Evolutionary conservation across 2,329 filamentous ascomycete genomes (phyloP).

Genomic region (Hyphodiscus sp.): DNA sequence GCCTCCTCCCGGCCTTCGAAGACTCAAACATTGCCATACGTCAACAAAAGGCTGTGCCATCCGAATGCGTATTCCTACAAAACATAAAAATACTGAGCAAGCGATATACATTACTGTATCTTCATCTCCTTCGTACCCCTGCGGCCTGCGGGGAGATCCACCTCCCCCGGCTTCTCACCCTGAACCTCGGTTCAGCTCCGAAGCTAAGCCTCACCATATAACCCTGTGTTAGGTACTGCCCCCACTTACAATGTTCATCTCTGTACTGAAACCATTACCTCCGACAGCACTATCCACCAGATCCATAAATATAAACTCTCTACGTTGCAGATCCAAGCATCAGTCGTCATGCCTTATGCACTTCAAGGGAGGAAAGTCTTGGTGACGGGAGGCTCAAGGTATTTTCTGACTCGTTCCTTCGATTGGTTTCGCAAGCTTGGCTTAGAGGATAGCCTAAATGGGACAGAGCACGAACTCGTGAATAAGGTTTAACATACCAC

Average conservation of each 20-base stretch:
- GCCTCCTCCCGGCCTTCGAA: background rate
- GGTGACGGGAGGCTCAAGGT: slow-evolving; percentile 59
- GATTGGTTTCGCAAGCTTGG: too few relatives aligned
- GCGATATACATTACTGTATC: too few relatives aligned
- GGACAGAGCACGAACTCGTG: background rate
- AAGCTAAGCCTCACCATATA: background rate
- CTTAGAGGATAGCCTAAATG: too few relatives aligned
- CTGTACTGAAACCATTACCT: background rate
- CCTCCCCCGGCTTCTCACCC: background rate
- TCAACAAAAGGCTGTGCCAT: too few relatives aligned
- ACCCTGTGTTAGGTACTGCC: background rate
- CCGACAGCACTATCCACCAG: too few relatives aligned
- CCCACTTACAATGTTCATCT: background rate
- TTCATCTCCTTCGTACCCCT: too few relatives aligned
- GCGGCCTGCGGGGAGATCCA: background rate
- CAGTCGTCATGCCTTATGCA: slow-evolving; percentile 50
- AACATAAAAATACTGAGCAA: too few relatives aligned
- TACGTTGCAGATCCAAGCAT: background rate
- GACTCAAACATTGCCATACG: too few relatives aligned
- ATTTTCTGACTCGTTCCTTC: slow-evolving; percentile 7
- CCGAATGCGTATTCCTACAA: too few relatives aligned
- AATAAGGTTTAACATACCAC: background rate
- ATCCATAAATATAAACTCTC: background rate
- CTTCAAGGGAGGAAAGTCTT: slow-evolving; percentile 56
- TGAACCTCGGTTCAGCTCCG: background rate